These are phyloP conservation scores for Keithomyces neogunnii DNA, from an alignment of 2,329 filamentous ascomycete genomes.

Conservation along the genomic window DNA sequence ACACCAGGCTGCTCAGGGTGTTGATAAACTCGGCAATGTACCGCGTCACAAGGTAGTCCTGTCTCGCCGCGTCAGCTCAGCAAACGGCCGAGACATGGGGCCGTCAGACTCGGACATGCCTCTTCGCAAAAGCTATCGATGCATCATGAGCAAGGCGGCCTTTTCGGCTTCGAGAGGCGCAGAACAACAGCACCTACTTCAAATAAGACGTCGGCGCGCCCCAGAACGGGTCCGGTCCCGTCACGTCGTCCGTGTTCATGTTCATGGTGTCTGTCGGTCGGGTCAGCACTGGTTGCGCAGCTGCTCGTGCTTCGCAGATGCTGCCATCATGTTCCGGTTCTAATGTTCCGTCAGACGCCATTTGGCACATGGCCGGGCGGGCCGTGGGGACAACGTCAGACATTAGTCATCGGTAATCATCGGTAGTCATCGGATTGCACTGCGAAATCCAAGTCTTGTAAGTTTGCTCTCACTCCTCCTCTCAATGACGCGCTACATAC, in stretches of 20 bases:
- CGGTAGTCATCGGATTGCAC: no score
- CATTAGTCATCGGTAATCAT: no score
- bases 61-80: neutral
- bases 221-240: conserved; percentile 15
- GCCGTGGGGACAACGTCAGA: no score
- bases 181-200: conserved; percentile 14
- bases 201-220: conserved; percentile 22
- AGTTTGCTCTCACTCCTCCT: no score
- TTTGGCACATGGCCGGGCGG: no score
- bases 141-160: neutral
- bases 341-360: no score
- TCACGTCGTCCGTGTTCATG: neutral
- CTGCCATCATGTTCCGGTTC: no score
- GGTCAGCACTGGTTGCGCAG: no score
- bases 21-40: conserved; percentile 37
- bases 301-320: no score
- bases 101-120: conserved; percentile 8
- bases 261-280: neutral
- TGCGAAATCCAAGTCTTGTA: no score
- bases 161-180: no score
- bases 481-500: no score
- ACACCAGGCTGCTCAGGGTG: conserved; percentile 31
- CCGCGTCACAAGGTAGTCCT: conserved; percentile 32
- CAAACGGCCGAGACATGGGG: neutral
- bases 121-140: conserved; percentile 21